A percentile compares a stretch with the other conserved stretches of the same genome.
Conservation (phyloP, 805 yeast species). For the Hermanozyma aechmeae region DNA sequence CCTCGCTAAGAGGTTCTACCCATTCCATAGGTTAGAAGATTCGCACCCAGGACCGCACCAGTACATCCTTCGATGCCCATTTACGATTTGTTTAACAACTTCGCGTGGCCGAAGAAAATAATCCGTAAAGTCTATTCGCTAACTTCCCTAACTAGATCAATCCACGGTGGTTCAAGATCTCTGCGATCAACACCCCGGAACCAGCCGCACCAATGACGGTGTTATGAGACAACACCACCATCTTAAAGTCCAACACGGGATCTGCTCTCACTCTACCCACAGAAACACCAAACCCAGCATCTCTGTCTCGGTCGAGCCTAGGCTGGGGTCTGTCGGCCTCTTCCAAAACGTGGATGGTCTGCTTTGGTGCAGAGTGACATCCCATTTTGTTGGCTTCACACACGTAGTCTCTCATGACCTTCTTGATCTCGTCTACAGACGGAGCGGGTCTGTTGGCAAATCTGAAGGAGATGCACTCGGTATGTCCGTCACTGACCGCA, state of each 20-base stretch:
- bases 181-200: slow-evolving; percentile 93
- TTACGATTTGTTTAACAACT: no score
- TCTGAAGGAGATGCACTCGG: slow-evolving; percentile 84
- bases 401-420: slow-evolving; percentile 57
- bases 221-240: slow-evolving; percentile 96
- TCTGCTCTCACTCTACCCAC: slow-evolving; percentile 94
- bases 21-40: no score
- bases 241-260: slow-evolving; percentile 86
- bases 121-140: slow-evolving; percentile 18
- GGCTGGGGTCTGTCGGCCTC: slow-evolving; percentile 96
- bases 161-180: slow-evolving; percentile 66
- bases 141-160: neutral
- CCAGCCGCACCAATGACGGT: slow-evolving; percentile 99
- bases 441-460: slow-evolving; percentile 83
- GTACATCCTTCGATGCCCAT: no score
- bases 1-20: no score
- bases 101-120: slow-evolving; percentile 40
- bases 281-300: slow-evolving; percentile 85
- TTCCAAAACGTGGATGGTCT: slow-evolving; percentile 86
- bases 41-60: no score
- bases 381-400: slow-evolving; percentile 76
- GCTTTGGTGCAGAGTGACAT: slow-evolving; percentile 89
- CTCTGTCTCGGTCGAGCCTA: slow-evolving; percentile 92
- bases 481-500: slow-evolving; percentile 96
- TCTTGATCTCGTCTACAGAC: slow-evolving; percentile 68